phyloP scores from a whole-genome alignment of 129 eudicot species.

The Daucus carota region DNA sequence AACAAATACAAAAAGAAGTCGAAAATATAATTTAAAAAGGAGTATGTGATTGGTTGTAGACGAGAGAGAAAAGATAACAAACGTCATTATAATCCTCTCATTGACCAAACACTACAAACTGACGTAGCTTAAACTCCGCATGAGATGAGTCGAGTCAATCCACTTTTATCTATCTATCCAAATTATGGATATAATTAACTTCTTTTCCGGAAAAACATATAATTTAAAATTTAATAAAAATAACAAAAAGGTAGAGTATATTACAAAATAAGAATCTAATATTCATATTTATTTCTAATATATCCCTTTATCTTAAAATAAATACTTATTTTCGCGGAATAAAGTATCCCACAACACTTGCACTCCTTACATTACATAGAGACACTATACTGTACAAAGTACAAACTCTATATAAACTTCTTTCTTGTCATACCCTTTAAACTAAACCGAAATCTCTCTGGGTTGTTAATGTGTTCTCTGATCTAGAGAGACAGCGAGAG shows the following conservation, averaged over 20 bases:
- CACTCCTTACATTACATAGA: not conserved
- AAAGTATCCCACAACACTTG: too few relatives aligned
- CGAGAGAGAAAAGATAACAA: not conserved
- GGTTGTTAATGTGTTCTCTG: not conserved
- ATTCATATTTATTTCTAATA: too few relatives aligned
- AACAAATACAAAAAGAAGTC: not conserved
- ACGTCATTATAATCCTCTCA: not conserved
- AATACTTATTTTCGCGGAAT: too few relatives aligned
- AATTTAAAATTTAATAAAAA: too few relatives aligned
- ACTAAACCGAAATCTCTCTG: not conserved
- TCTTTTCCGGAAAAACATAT: too few relatives aligned
- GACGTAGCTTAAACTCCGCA: slow-evolving; percentile 2
- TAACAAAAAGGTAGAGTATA: too few relatives aligned
- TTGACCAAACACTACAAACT: slow-evolving; percentile 6
- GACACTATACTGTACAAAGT: not conserved
- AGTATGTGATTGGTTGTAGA: not conserved
- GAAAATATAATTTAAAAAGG: too few relatives aligned
- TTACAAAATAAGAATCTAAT: too few relatives aligned
- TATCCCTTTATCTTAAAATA: too few relatives aligned
- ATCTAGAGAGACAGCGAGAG: not conserved
- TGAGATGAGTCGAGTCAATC: not conserved
- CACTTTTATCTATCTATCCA: not conserved
- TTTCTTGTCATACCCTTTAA: not conserved
- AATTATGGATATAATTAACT: too few relatives aligned
- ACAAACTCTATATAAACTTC: not conserved